These are phyloP conservation scores for Lavandula angustifolia DNA, from an alignment of 257 asterid species.

Conservation along the genomic window DNA sequence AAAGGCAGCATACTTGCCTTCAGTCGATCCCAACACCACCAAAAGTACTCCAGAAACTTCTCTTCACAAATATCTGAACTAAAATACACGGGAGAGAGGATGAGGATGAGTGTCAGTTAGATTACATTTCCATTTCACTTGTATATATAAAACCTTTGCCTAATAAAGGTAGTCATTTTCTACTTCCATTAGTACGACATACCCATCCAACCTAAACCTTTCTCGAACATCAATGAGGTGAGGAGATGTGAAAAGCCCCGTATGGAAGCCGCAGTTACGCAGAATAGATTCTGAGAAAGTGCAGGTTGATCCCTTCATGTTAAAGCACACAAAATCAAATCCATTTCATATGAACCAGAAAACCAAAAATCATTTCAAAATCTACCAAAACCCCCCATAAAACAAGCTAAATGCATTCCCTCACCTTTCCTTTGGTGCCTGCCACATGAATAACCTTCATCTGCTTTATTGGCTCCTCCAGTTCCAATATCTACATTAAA, in stretches of 20 bases:
- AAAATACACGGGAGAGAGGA: constrained; percentile 35
- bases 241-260: constrained; percentile 97
- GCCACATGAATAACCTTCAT: constrained; percentile 97
- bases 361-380: constrained; percentile 11
- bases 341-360: constrained; percentile 26
- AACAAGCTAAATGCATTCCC: neutral
- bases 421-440: constrained; percentile 97
- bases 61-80: constrained; percentile 74
- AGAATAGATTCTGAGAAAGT: constrained; percentile 81
- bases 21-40: constrained; percentile 91
- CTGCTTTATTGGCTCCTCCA: constrained; percentile 79
- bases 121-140: constrained; percentile 17
- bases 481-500: constrained; percentile 62
- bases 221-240: constrained; percentile 97
- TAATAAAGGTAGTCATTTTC: too few species aligned
- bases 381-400: constrained; percentile 15
- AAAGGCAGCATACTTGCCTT: constrained; percentile 55
- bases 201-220: constrained; percentile 93
- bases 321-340: constrained; percentile 30
- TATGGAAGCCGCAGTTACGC: constrained; percentile 84
- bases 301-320: constrained; percentile 91
- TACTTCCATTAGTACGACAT: constrained; percentile 39
- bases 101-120: constrained; percentile 20
- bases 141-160: too few species aligned
- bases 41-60: constrained; percentile 87